Conservation (phyloP, 345 rosid genomes). For the Ceriops zippeliana region DNA sequence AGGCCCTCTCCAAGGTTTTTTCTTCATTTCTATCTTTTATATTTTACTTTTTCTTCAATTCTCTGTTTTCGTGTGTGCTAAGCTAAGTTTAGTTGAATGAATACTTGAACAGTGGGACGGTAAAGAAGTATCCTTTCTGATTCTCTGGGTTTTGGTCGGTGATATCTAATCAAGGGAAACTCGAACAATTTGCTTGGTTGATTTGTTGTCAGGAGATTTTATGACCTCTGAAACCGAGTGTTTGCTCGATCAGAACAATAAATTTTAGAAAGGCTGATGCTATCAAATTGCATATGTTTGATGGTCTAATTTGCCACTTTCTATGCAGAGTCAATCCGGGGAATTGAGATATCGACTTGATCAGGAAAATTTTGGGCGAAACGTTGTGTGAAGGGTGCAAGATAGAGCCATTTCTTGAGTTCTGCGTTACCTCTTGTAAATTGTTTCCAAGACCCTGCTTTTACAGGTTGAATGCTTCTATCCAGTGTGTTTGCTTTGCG, state of each 20-base stretch:
- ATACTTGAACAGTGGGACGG: background rate
- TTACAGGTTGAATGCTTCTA: constrained; percentile 37
- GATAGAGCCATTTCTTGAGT: constrained; percentile 19
- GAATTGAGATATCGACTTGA: constrained; percentile 29
- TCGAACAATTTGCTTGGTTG: background rate
- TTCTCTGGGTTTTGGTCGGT: background rate
- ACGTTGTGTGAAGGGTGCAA: constrained; percentile 28
- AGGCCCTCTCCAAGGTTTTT: constrained; percentile 38
- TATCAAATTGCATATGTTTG: background rate
- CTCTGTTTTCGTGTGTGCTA: background rate
- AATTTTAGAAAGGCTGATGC: background rate
- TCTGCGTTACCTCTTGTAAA: constrained; percentile 35
- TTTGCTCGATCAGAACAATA: background rate
- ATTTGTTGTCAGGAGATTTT: background rate
- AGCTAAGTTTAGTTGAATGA: background rate
- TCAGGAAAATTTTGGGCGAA: constrained; percentile 29
- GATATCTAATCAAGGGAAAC: background rate
- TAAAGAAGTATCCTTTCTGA: background rate
- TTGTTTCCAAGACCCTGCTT: constrained; percentile 27
- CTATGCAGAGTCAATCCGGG: constrained; percentile 41
- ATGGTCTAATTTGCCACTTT: background rate
- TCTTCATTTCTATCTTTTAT: background rate
- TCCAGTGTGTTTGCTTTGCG: constrained; percentile 50
- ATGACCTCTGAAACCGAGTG: background rate
- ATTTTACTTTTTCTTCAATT: background rate